Evolutionary conservation across 1,139 yeast genomes (phyloP), one percentile per base, ranked within the genome.

Genomic region (Petasospora fabianii): DNA sequence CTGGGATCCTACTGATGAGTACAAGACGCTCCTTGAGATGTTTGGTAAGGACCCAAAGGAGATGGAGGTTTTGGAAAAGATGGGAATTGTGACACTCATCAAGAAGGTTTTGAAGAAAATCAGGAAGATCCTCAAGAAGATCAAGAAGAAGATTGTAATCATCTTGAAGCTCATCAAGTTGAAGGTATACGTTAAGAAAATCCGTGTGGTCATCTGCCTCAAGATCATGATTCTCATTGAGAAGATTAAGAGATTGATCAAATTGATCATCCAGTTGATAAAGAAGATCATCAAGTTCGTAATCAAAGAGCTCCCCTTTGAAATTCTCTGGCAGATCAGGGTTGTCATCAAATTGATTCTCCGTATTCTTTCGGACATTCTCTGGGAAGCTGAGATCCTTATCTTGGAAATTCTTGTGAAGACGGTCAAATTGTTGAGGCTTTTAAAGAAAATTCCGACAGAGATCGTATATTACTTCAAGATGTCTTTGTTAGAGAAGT

Each of bases 171-270:
- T 51, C 12, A 43, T 49, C 24, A 49, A 49, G 30, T 38, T 49
- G 38, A 49, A 48, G 24, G 48, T 45, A 22, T 20, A 39, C 12
- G 18, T 53, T n/a, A 44, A 38, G 30, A 24, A 42, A 13, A 39
- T 35, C 9, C 44, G 43, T 28, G 36, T 48, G 10, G 36, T 44
- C 15, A 18, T 39, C 3, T 47, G 51, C 31, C 41, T 52, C 10
- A 39, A 49, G 30, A 43, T 50, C 9, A 49, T 52, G 52, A 26
- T 35, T 5, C 28, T 44, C 7, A 49, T 51, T 30, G 54, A 51
- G 28, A 50, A 50, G 30, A 52, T 46, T 29, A 49, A 49, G 30
- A 36, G 43, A 30, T 35, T 42, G 8, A 6, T 43, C 27, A 34
- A 35, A 21, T 39, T 49, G 30, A 47, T 52, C 8, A 45, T 41